phyloP scores from a whole-genome alignment of 108 stramenopile genomes.

The Fragilariopsis cylindrus region DNA sequence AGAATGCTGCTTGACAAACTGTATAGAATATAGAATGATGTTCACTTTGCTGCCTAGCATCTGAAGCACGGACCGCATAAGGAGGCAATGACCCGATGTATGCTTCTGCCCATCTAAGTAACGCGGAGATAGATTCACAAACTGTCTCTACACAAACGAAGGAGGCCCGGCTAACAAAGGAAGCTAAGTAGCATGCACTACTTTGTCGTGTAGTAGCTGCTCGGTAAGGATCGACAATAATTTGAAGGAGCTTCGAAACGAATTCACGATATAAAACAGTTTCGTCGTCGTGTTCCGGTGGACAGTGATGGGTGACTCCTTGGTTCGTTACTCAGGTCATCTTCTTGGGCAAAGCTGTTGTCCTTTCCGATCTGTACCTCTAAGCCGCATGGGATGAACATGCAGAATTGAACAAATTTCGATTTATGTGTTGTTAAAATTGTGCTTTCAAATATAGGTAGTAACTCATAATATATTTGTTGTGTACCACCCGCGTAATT shows the following conservation, averaged over 20 bases:
- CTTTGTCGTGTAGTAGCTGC: conserved; percentile 77
- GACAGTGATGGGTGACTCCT: conserved; percentile 6
- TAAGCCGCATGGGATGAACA: conserved; percentile 85
- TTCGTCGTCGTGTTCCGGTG: conserved; percentile 27
- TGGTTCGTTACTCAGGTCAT: not conserved
- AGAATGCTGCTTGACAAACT: conserved; percentile 94
- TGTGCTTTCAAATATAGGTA: conserved; percentile 65
- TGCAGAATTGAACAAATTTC: conserved; percentile 95
- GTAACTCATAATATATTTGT: conserved; percentile 29
- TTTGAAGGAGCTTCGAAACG: conserved; percentile 68
- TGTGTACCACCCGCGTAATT: conserved; percentile 2
- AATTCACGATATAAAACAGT: conserved; percentile 72
- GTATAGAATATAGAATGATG: conserved; percentile 92
- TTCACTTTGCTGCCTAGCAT: conserved; percentile 58
- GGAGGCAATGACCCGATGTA: conserved; percentile 63
- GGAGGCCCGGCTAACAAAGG: conserved; percentile 90
- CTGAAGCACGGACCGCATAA: conserved; percentile 39
- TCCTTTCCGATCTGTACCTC: conserved; percentile 37
- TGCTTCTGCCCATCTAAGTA: conserved; percentile 85
- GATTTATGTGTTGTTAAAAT: conserved; percentile 92
- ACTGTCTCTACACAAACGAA: conserved; percentile 82
- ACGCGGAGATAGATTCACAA: conserved; percentile 69
- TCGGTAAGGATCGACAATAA: conserved; percentile 70
- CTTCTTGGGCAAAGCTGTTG: not conserved
- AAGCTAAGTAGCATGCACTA: conserved; percentile 91